These are phyloP conservation scores for Globisporangium nagaii DNA, from an alignment of 352 stramenopile species.

Conservation along the genomic window DNA sequence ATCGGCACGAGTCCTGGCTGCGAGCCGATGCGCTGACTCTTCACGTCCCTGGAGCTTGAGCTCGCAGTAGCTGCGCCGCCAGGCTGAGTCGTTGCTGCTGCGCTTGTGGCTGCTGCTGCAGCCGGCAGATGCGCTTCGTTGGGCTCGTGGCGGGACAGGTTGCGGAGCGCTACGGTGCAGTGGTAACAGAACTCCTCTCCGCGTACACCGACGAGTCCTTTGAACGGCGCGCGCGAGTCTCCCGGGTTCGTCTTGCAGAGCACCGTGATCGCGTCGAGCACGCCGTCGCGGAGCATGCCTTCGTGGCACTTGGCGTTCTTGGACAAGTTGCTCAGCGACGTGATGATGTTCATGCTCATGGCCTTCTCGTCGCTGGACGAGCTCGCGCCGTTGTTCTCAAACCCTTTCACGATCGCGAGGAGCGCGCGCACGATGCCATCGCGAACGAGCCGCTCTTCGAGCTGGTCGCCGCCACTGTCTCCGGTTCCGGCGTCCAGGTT, in stretches of 20 bases:
- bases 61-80: background rate
- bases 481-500: slow-evolving; percentile 24
- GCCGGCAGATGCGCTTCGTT: background rate
- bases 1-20: slow-evolving; percentile 54
- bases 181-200: slow-evolving; percentile 69
- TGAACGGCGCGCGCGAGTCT: slow-evolving; percentile 42
- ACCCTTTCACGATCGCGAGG: slow-evolving; percentile 47
- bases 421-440: slow-evolving; percentile 70
- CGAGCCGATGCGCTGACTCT: slow-evolving; percentile 42
- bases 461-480: slow-evolving; percentile 7
- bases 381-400: slow-evolving; percentile 13
- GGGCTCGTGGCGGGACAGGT: slow-evolving; percentile 46
- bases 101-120: too few relatives aligned
- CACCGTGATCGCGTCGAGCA: slow-evolving; percentile 44
- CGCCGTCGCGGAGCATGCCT: slow-evolving; percentile 68
- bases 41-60: slow-evolving; percentile 30
- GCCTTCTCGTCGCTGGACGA: slow-evolving; percentile 22
- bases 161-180: slow-evolving; percentile 56
- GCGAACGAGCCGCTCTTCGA: slow-evolving; percentile 65
- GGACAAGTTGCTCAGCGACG: slow-evolving; percentile 61
- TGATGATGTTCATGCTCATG: slow-evolving; percentile 58
- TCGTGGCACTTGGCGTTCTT: slow-evolving; percentile 57
- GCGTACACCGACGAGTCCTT: slow-evolving; percentile 49
- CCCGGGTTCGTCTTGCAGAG: slow-evolving; percentile 39
- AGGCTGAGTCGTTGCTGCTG: background rate